Evolutionary conservation across 176 grass and related monocot species (phyloP).

Genomic region (Miscanthus lutarioriparius): DNA sequence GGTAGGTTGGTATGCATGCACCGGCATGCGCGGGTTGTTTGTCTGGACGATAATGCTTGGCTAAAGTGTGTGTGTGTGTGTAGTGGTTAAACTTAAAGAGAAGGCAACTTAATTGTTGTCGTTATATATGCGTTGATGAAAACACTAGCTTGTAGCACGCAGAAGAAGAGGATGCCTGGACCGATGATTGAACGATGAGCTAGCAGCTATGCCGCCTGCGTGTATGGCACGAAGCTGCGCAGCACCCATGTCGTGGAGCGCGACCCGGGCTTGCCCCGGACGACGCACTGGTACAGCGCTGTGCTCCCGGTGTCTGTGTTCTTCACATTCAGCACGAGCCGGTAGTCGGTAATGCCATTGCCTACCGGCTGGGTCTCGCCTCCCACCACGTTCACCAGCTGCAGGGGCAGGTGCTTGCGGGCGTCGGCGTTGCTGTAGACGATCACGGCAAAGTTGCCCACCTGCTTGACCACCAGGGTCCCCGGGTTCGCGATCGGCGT

Average conservation of each 20-base stretch:
- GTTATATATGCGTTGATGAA: too few relatives aligned
- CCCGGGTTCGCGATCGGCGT: constrained; percentile 18
- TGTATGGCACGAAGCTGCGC: constrained; percentile 21
- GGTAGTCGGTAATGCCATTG: constrained; percentile 11
- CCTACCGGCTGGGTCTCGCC: constrained; percentile 24
- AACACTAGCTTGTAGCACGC: not conserved
- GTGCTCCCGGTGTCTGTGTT: not conserved
- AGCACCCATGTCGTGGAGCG: constrained; percentile 36
- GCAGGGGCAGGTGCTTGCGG: not conserved
- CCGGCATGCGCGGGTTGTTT: too few relatives aligned
- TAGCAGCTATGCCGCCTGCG: not conserved
- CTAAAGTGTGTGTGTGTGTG: too few relatives aligned
- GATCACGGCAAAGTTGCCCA: constrained; percentile 34
- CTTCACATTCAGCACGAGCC: constrained; percentile 24
- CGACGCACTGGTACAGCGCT: constrained; percentile 1
- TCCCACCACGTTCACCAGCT: constrained; percentile 22
- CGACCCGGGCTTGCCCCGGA: constrained; percentile 33
- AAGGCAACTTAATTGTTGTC: too few relatives aligned
- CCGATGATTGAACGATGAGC: not conserved
- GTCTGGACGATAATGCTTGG: too few relatives aligned
- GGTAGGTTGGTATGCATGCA: too few relatives aligned
- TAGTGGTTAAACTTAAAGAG: not conserved
- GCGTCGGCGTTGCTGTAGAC: not conserved
- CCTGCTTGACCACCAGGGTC: constrained; percentile 3
- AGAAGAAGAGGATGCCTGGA: not conserved